Evolutionary conservation across 805 yeast species (phyloP), one percentile per base, ranked within the genome.

Genomic region (Saccharomycopsis schoenii): DNA sequence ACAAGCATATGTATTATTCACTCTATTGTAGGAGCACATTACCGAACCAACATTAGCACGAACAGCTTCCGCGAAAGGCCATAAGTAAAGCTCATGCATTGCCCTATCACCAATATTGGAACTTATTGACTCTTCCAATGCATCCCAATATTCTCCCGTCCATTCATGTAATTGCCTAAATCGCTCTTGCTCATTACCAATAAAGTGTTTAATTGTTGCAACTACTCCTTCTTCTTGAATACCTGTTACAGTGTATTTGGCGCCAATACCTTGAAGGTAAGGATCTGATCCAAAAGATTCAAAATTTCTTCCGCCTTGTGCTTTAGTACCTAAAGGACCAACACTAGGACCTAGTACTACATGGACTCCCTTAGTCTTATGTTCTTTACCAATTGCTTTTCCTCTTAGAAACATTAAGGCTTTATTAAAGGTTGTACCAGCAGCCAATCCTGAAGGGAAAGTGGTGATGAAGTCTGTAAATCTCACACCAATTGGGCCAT

Each of bases 31-130:
- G 0, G 85, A 73, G 65, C 88, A 83, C 82, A 84, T 81, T n/a
- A 83, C 74, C 25, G 83, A 75, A 2, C 84, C 86, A 34, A 73
- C 84, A 39, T 86, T 86, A 42, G 86, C 83, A 60, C 76, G 76
- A 25, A 84, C 74, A 41, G 81, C 80, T 66, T 83, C 85, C 5
- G 85, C 86, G 72, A 82, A 84, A 11, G 88, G 88, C 88, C 88
- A 83, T 56, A 82, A 68, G 68, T 79, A 83, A 1, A 82, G 68
- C 66, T 84, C 88, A 67, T 81, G 87, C 79, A 84, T 76, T 1
- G 83, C 79, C 36, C 83, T 72, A 67, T 83, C 87, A 61, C 83
- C 86, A 55, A 83, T 80, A 62, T 82, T 80, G 10, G 84, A 73
- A 62, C 82, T 77, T 25, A 81, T 73, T 4, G 84, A 74, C 36